phyloP scores from a whole-genome alignment of 495 filamentous ascomycete genomes.

The Xylaria venustula region DNA sequence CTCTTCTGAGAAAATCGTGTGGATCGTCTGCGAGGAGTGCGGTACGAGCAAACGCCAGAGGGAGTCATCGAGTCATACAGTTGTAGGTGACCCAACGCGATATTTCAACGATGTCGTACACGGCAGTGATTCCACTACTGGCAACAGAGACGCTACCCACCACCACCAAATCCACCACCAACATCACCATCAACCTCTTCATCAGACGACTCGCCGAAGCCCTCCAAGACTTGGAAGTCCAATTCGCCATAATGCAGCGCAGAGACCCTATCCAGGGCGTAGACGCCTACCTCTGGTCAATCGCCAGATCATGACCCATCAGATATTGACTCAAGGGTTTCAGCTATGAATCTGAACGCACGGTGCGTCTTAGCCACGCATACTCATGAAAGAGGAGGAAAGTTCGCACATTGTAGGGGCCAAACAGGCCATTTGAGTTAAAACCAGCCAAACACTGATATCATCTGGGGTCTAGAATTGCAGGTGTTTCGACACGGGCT shows the following conservation, averaged over 20 bases:
- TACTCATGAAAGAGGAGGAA: background rate
- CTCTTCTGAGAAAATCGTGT: conserved; percentile 28
- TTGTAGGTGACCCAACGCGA: conserved; percentile 27
- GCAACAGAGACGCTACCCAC: conserved; percentile 5
- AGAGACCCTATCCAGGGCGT: conserved; percentile 24
- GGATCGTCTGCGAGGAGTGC: conserved; percentile 33
- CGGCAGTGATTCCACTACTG: background rate
- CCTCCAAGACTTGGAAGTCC: conserved; percentile 15
- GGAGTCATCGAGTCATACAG: conserved; percentile 17
- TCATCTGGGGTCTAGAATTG: background rate
- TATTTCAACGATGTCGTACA: conserved; percentile 30
- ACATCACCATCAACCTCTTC: conserved; percentile 1
- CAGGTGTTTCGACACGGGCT: background rate
- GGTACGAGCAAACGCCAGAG: conserved; percentile 30
- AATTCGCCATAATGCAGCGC: conserved; percentile 6
- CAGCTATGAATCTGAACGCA: conserved; percentile 17
- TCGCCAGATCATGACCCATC: conserved; percentile 32
- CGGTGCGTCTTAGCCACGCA: background rate
- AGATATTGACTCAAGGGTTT: conserved; percentile 31
- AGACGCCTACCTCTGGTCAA: conserved; percentile 29
- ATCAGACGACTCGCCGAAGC: conserved; percentile 4
- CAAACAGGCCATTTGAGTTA: background rate
- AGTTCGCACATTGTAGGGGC: too few relatives aligned
- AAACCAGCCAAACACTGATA: conserved; percentile 5
- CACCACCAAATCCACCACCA: conserved; percentile 14